Evolutionary conservation across 805 yeast species (phyloP), one percentile per base, ranked within the genome.

Genomic region (Cyberlindnera galapagoensis): DNA sequence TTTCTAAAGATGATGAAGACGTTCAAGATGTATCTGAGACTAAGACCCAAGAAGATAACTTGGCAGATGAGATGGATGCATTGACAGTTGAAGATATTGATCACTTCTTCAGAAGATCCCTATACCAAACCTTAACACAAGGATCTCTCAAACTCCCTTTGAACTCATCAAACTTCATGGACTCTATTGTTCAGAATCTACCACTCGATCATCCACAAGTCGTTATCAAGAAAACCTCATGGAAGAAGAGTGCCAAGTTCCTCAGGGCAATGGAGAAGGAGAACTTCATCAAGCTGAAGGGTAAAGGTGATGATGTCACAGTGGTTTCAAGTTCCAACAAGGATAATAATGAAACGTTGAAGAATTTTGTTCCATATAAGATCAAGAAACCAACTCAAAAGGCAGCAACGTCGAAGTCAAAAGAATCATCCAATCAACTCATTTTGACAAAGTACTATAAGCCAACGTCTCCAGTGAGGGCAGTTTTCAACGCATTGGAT

Each of bases 161-260:
- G 18, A 59, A 72, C 1, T 67, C 94, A 4, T 84, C 97, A 0
- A 70, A 67, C 15, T 80, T 90, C 54, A 77, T 88, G 67, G 71
- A 67, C 26, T 76, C 77, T 46, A 61, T 88, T 10, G 65, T 77
- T 39, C 72, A 71, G 30, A 84, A 86, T 56, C 56, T 90, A n/a
- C 94, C 95, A 0, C 65, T 71, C 1, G 69, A 81, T 34, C 80
- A 76, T 46, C 54, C 59, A 18, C 57, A 59, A 31, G 70, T 78
- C 24, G 77, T 71, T 43, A 69, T 82, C 37, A 88, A 87, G 56
- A 80, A 76, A 49, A 77, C 95, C 0, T 73, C 87, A 3, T 90
- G 94, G 94, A 87, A 83, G 56, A 90, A 90, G 51, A 75, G 90
- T 4, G 71, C 87, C 10, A 88, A 87, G 54, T 86, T 80, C 49